These are phyloP conservation scores for Penicillium decumbens DNA, from an alignment of 2,329 filamentous ascomycete species.

Conservation along the genomic window DNA sequence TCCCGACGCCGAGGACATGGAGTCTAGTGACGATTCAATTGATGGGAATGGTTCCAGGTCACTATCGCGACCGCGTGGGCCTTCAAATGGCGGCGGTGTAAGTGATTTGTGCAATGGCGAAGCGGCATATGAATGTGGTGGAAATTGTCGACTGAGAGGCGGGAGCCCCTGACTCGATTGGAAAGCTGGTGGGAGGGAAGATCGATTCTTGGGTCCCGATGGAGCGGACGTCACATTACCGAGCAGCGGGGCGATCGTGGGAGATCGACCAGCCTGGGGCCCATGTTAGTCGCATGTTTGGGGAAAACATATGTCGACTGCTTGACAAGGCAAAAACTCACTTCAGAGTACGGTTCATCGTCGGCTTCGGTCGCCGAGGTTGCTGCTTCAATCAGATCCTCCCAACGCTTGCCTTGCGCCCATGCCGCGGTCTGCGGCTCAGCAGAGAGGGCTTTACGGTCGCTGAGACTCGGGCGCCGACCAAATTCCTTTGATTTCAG, in stretches of 20 bases:
- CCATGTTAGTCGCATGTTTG: constrained; percentile 35
- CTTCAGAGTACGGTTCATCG: constrained; percentile 74
- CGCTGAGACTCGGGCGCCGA: constrained; percentile 67
- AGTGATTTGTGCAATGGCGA: constrained; percentile 87
- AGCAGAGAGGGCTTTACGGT: constrained; percentile 78
- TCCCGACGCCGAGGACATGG: constrained; percentile 47
- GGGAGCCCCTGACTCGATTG: constrained; percentile 46
- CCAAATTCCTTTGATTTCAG: constrained; percentile 71
- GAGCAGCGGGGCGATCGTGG: constrained; percentile 39
- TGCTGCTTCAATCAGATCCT: constrained; percentile 90
- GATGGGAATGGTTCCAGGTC: constrained; percentile 78
- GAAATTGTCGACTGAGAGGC: constrained; percentile 44
- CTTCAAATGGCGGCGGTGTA: constrained; percentile 71
- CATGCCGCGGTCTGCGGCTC: constrained; percentile 72
- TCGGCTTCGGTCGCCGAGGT: constrained; percentile 87
- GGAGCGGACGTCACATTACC: constrained; percentile 38
- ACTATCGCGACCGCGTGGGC: constrained; percentile 47
- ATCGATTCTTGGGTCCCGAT: constrained; percentile 47
- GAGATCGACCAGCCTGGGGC: constrained; percentile 37
- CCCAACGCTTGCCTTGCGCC: constrained; percentile 82
- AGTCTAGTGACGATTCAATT: constrained; percentile 72
- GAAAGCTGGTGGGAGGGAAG: constrained; percentile 59
- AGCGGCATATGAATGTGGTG: constrained; percentile 63
- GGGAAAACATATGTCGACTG: constrained; percentile 35
- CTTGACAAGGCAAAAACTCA: constrained; percentile 50